Evolutionary conservation across 345 rosid genomes (phyloP).

Genomic region (Gossypium australe): DNA sequence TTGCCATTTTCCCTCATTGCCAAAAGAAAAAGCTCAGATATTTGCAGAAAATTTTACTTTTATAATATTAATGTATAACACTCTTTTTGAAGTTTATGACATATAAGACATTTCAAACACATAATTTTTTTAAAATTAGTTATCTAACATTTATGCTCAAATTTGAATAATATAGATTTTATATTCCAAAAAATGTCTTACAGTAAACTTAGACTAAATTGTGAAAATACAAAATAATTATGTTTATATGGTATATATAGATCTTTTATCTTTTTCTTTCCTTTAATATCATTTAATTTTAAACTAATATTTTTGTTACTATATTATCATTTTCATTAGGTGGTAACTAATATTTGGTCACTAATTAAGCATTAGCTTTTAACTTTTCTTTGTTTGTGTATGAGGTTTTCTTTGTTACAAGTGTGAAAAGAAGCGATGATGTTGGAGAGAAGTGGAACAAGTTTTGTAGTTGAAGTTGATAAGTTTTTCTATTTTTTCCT

Average conservation of each 20-base stretch:
- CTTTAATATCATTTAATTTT: background rate
- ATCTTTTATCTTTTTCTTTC: background rate
- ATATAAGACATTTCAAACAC: no score
- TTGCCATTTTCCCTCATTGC: no score
- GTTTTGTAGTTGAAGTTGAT: slow-evolving; percentile 5
- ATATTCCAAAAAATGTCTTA: background rate
- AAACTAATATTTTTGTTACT: background rate
- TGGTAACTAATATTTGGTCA: background rate
- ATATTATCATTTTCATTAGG: background rate
- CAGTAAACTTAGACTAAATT: background rate
- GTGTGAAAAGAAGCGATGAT: slow-evolving; percentile 20
- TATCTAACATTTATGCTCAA: no score
- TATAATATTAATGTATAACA: no score
- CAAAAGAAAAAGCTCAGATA: no score
- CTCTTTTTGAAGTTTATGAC: no score
- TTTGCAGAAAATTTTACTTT: no score
- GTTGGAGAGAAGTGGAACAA: slow-evolving; percentile 4
- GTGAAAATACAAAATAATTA: background rate
- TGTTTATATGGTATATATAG: background rate
- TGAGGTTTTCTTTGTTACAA: slow-evolving; percentile 17
- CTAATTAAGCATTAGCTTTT: background rate
- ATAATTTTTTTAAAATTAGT: no score
- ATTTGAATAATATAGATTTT: no score
- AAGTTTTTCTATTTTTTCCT: background rate
- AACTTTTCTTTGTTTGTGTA: background rate